phyloP scores from a whole-genome alignment of 169 alveolate genomes.

The Amoebophrya sp. region DNA sequence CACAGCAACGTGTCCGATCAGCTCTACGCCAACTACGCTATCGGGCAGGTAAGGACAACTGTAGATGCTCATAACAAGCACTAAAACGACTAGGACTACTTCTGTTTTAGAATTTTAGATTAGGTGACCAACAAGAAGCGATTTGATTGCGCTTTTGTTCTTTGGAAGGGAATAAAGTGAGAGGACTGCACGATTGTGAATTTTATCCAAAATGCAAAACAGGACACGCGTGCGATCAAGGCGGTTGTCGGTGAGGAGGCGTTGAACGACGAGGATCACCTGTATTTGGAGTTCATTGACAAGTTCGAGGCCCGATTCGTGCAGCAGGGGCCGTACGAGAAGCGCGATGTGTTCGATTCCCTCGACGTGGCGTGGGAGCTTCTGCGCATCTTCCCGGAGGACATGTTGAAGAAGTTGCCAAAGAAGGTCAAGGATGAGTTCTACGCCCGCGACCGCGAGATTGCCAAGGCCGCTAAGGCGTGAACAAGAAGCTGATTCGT shows the following conservation, averaged over 20 bases:
- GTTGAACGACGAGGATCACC: constrained; percentile 90
- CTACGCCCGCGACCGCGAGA: neutral
- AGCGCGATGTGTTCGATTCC: constrained; percentile 92
- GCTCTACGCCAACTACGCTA: constrained; percentile 98
- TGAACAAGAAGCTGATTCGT: too few relatives aligned
- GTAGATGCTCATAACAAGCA: neutral
- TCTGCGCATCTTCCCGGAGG: constrained; percentile 97
- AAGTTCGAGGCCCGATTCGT: constrained; percentile 95
- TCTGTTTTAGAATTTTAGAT: neutral
- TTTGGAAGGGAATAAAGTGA: neutral
- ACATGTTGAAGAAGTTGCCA: constrained; percentile 92
- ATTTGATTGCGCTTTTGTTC: neutral
- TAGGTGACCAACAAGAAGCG: too few relatives aligned
- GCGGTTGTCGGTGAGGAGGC: constrained; percentile 99
- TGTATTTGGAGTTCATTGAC: constrained; percentile 95
- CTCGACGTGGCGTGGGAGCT: constrained; percentile 97
- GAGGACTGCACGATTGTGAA: neutral
- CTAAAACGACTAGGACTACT: neutral
- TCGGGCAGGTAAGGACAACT: constrained; percentile 74
- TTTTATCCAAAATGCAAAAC: neutral
- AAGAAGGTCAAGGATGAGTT: constrained; percentile 48
- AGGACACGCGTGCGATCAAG: constrained; percentile 98
- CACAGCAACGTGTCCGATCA: constrained; percentile 99
- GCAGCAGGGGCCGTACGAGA: constrained; percentile 95
- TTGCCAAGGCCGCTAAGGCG: neutral